Evolutionary conservation across 2,329 filamentous ascomycete species (phyloP).

Genomic region (Aureobasidium sp.): DNA sequence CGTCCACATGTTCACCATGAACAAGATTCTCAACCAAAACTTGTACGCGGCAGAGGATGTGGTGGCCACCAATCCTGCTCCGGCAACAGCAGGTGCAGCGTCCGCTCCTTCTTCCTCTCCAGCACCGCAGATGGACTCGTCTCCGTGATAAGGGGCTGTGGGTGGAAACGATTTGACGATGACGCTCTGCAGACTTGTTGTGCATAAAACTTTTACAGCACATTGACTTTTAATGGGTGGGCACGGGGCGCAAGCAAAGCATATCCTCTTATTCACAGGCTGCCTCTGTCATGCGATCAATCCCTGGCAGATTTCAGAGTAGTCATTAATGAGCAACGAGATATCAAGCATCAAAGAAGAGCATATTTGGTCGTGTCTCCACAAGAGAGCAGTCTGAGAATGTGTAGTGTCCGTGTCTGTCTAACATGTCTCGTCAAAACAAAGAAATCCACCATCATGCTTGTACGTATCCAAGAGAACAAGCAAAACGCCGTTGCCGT

Average conservation of each 20-base stretch:
- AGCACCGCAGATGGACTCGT: background rate
- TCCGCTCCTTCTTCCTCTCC: background rate
- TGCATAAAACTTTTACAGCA: background rate
- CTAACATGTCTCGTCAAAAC: background rate
- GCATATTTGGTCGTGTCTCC: background rate
- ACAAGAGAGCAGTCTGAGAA: background rate
- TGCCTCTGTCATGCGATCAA: background rate
- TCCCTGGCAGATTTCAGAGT: background rate
- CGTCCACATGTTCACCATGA: slow-evolving; percentile 99
- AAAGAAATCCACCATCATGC: background rate
- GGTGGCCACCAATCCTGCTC: background rate
- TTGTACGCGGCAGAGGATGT: slow-evolving; percentile 74
- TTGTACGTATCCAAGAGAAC: background rate
- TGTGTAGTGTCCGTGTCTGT: background rate
- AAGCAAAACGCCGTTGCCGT: background rate
- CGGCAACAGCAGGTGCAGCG: background rate
- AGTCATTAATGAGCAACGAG: background rate
- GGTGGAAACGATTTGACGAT: background rate
- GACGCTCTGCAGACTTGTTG: background rate
- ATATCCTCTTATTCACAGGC: background rate
- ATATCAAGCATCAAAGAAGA: background rate
- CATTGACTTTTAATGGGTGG: background rate
- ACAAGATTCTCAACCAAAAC: slow-evolving; percentile 86
- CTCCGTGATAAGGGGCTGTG: background rate
- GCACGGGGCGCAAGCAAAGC: background rate